Conservation (phyloP, 1,284 basidiomycete species). For the Cryptococcus sp. region DNA sequence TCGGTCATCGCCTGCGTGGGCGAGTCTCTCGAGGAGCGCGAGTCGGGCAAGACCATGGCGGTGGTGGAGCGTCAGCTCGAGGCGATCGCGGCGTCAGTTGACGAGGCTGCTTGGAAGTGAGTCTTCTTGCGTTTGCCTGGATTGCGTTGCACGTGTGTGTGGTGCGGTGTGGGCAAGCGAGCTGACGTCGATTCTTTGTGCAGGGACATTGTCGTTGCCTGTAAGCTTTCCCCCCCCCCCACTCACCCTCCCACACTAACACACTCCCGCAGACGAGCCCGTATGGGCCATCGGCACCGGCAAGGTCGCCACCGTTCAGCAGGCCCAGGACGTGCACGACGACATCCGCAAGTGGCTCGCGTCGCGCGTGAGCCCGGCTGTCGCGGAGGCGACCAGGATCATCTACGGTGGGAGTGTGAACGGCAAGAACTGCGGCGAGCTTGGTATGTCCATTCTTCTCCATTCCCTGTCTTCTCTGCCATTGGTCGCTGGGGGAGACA, state of each 20-base stretch:
- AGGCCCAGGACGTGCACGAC: slow-evolving; percentile 87
- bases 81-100: slow-evolving; percentile 64
- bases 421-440: slow-evolving; percentile 79
- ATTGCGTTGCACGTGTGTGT: too few relatives aligned
- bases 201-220: slow-evolving; percentile 89
- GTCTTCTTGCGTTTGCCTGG: slow-evolving; percentile 27
- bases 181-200: neutral
- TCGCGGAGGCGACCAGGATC: slow-evolving; percentile 76
- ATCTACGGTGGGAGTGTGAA: slow-evolving; percentile 96
- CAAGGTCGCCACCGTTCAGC: slow-evolving; percentile 78
- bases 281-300: slow-evolving; percentile 99
- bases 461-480: too few relatives aligned
- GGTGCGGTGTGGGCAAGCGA: neutral
- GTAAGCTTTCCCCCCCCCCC: slow-evolving; percentile 14
- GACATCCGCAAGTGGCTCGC: slow-evolving; percentile 76
- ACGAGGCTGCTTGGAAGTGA: slow-evolving; percentile 74
- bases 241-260: neutral
- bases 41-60: slow-evolving; percentile 69
- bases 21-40: slow-evolving; percentile 87
- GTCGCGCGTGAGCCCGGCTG: slow-evolving; percentile 62
- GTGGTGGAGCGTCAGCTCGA: slow-evolving; percentile 82
- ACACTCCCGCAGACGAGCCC: slow-evolving; percentile 60
- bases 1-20: slow-evolving; percentile 94
- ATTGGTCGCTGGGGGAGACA: neutral
- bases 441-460: slow-evolving; percentile 59